These are phyloP conservation scores for Colletotrichum sp. DNA, from an alignment of 2,329 filamentous ascomycete genomes.

Conservation along the genomic window DNA sequence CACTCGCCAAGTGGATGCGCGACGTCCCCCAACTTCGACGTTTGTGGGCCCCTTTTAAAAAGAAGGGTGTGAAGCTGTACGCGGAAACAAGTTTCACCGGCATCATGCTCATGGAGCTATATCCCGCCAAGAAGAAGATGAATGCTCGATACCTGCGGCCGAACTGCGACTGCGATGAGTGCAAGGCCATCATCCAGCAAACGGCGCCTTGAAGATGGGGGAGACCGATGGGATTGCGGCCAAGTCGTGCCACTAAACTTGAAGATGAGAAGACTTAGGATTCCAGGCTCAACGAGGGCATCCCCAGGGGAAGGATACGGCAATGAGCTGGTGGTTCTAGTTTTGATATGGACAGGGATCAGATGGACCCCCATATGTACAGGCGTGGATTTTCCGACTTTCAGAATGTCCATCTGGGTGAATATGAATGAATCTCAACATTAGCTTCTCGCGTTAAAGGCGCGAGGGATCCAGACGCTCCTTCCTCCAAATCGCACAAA, in stretches of 20 bases:
- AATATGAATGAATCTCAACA: background rate
- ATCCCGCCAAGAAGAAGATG: background rate
- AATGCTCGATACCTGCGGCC: background rate
- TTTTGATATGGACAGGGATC: background rate
- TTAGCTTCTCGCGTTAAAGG: background rate
- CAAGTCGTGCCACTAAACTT: background rate
- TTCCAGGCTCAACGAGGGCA: background rate
- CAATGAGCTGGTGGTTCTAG: background rate
- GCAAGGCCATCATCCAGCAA: background rate
- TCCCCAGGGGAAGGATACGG: background rate
- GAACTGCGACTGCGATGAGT: background rate
- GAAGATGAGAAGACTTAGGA: background rate
- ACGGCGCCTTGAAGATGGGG: background rate
- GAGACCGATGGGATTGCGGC: background rate
- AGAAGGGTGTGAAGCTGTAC: background rate
- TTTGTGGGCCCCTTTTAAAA: background rate
- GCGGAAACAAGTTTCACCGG: background rate
- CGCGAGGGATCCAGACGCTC: background rate
- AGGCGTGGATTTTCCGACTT: background rate
- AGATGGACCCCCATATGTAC: background rate
- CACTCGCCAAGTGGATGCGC: background rate
- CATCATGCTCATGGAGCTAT: background rate
- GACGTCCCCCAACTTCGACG: background rate
- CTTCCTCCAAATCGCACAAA: background rate
- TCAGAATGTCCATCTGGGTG: background rate